Evolutionary conservation across 2,329 filamentous ascomycete species (phyloP).

Genomic region (Fusarium sp.): DNA sequence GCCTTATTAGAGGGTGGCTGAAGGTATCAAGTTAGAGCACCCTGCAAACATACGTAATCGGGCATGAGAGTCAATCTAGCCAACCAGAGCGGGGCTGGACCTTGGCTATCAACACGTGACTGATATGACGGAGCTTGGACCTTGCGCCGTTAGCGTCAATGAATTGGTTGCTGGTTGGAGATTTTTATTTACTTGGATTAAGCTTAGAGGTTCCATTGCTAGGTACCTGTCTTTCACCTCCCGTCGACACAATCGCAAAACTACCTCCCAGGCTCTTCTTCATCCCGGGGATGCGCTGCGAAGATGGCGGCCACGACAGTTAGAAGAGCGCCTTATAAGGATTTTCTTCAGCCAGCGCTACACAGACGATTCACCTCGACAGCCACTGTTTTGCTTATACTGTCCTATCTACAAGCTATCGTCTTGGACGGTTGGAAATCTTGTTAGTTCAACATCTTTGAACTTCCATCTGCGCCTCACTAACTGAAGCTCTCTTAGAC

Average conservation of each 20-base stretch:
- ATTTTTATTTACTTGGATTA: conserved; percentile 53
- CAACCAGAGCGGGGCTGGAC: conserved; percentile 41
- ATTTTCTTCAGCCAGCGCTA: conserved; percentile 89
- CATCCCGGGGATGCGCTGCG: conserved; percentile 59
- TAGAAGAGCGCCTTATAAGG: conserved; percentile 79
- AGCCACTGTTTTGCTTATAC: conserved; percentile 74
- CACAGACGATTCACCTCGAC: conserved; percentile 89
- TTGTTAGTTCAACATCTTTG: conserved; percentile 64
- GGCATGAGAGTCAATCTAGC: conserved; percentile 20
- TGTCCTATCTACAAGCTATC: conserved; percentile 81
- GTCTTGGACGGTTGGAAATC: conserved; percentile 77
- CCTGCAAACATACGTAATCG: conserved; percentile 51
- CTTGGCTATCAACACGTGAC: conserved; percentile 52
- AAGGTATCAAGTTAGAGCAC: conserved; percentile 33
- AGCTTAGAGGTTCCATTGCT: conserved; percentile 31
- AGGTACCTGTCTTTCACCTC: conserved; percentile 7
- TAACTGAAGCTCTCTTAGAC: conserved; percentile 61
- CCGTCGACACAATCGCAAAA: conserved; percentile 35
- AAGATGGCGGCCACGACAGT: conserved; percentile 66
- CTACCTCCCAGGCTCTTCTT: conserved; percentile 35
- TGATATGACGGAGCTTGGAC: conserved; percentile 29
- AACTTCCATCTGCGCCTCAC: neutral
- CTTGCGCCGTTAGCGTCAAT: conserved; percentile 39
- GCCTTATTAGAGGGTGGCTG: conserved; percentile 46
- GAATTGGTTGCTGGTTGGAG: conserved; percentile 51